Conservation (phyloP, 2,329 filamentous ascomycete genomes). For the Penicillium nordicum region DNA sequence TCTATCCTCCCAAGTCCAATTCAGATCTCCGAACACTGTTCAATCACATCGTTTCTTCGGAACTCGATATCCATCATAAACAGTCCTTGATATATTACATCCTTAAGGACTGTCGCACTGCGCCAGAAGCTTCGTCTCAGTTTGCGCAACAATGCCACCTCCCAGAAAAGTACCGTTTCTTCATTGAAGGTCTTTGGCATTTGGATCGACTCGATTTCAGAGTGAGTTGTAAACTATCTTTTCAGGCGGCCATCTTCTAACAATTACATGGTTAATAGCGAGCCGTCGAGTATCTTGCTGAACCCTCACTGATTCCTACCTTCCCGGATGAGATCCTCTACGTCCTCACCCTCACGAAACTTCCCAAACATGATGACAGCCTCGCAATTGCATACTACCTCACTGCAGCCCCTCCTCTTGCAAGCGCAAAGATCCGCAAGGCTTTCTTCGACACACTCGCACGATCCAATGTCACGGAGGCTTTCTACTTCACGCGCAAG, state of each 20-base stretch:
- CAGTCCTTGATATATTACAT: constrained; percentile 81
- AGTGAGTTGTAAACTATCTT: constrained; percentile 35
- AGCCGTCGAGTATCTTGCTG: constrained; percentile 72
- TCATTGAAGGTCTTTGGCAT: constrained; percentile 79
- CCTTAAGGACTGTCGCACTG: constrained; percentile 67
- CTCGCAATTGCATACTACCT: constrained; percentile 76
- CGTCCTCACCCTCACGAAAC: constrained; percentile 59
- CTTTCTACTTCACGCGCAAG: constrained; percentile 68
- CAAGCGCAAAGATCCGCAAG: constrained; percentile 58
- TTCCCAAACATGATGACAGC: constrained; percentile 57
- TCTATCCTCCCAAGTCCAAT: constrained; percentile 72
- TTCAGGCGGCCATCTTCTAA: background rate
- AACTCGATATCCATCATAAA: constrained; percentile 70
- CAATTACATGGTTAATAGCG: constrained; percentile 39
- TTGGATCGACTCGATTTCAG: constrained; percentile 69
- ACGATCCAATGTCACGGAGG: constrained; percentile 65
- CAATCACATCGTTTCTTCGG: constrained; percentile 63
- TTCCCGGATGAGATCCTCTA: constrained; percentile 80
- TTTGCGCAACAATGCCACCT: constrained; percentile 65
- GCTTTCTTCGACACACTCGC: constrained; percentile 68
- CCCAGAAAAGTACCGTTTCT: constrained; percentile 71
- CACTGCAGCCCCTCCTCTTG: constrained; percentile 69
- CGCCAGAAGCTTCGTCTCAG: constrained; percentile 50
- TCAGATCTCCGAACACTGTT: constrained; percentile 66
- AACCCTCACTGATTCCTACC: constrained; percentile 74